A percentile compares a stretch with the other conserved stretches of the same genome.
Conservation (phyloP, 2,329 filamentous ascomycete species). For the Colletotrichum brevisporum region DNA sequence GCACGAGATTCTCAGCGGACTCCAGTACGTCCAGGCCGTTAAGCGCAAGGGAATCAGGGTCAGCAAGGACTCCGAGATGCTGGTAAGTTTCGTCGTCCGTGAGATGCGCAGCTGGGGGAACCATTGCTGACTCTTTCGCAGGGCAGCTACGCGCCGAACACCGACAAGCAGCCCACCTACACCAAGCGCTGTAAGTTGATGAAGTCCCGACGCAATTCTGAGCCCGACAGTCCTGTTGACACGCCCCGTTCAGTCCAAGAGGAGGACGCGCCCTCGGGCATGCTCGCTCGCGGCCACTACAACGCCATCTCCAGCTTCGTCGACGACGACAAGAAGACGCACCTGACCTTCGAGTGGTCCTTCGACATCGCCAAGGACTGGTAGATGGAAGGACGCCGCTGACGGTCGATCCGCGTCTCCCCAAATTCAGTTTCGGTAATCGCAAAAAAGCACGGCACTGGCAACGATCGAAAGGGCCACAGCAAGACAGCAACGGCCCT, state of each 20-base stretch:
- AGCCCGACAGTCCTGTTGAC: not conserved
- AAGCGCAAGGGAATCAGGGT: slow-evolving; percentile 90
- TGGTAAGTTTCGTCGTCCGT: slow-evolving; percentile 72
- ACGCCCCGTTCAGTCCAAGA: slow-evolving; percentile 76
- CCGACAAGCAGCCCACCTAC: slow-evolving; percentile 86
- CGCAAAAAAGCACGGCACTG: no score
- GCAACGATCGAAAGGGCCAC: not conserved
- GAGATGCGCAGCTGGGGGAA: slow-evolving; percentile 26
- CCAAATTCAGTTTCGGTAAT: not conserved
- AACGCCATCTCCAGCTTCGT: slow-evolving; percentile 90
- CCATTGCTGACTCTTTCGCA: slow-evolving; percentile 54
- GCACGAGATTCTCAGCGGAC: slow-evolving; percentile 93
- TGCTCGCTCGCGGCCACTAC: slow-evolving; percentile 92
- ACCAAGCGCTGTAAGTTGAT: slow-evolving; percentile 87
- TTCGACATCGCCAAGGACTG: slow-evolving; percentile 98
- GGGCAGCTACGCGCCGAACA: slow-evolving; percentile 95
- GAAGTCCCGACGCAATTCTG: slow-evolving; percentile 1
- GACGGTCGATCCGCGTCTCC: not conserved
- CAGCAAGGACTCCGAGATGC: slow-evolving; percentile 98
- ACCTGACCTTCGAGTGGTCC: slow-evolving; percentile 94
- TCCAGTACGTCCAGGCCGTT: slow-evolving; percentile 96
- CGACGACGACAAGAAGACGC: slow-evolving; percentile 92
- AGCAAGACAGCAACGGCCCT: not conserved
- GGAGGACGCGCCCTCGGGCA: slow-evolving; percentile 92
- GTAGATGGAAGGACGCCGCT: slow-evolving; percentile 60